Base-by-base conservation (phyloP, 2,329 filamentous ascomycete genomes). In the Hypoxylon sp. region DNA sequence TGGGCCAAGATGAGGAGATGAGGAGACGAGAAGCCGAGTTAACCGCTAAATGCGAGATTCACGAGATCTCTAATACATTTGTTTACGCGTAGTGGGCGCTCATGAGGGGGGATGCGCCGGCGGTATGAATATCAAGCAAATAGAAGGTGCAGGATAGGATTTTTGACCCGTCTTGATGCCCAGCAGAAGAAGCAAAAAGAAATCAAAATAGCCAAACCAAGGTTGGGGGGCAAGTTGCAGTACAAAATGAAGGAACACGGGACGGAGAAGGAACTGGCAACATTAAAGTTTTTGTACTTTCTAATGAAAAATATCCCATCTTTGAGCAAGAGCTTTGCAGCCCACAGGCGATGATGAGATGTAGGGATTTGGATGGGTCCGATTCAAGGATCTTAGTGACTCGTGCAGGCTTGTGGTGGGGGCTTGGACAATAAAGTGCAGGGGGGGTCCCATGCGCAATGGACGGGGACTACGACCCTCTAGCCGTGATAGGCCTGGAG, bases 251-350 rank as follows among this genome's bases (percentile, higher is more conserved):
- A 31, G 52, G 57, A 53, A 63, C 44, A 37, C 44, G 26, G 52
- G 14, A 19, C 35, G n/a, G 37, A 47, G 67, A 66, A 72, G 39
- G 58, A 54, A 61, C 56, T 58, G 62, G 67, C 65, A 64, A 52
- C 58, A 66, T 68, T 65, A 58, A 66, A 70, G 64, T 64, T 72
- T 72, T 72, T 70, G 62, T 68, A 68, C 59, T 67, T 67, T 48
- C 11, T 61, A 33, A 56, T 50, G n/a, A 62, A 61, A 60, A 63
- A 60, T 51, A 35, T 50, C 53, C 44, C 29, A 48, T 67, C 39
- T 56, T 50, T 22, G 47, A 71, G 58, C 51, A 63, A 54, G 56
- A 65, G 55, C 48, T 54, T 51, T 54, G 56, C 33, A 39, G 35
- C 42, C 51, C 47, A 61, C 55, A 54, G 17, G 46, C 37, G 54